Evolutionary conservation across 2,329 filamentous ascomycete genomes (phyloP).

Genomic region (Aspergillus fumigatiaffinis): DNA sequence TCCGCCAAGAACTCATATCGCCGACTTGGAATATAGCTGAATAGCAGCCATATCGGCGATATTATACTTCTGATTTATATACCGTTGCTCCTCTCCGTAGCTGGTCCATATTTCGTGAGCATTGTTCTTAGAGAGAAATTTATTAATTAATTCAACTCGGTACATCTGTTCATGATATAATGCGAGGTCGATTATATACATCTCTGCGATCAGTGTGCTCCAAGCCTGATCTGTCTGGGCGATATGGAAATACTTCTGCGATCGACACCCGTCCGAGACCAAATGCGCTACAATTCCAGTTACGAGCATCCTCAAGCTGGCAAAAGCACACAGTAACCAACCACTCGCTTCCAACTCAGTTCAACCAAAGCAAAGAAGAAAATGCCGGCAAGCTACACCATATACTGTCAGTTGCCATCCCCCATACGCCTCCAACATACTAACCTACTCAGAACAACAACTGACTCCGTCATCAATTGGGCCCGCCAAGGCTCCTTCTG

Average conservation of each 20-base stretch:
- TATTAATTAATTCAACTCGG: neutral
- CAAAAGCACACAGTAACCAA: neutral
- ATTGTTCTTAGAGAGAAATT: neutral
- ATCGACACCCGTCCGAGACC: neutral
- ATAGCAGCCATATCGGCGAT: neutral
- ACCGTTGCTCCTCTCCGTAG: neutral
- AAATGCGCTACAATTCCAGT: neutral
- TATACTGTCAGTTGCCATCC: neutral
- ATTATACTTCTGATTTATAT: too few relatives aligned
- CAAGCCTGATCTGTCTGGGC: neutral
- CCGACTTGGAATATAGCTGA: neutral
- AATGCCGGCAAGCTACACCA: neutral
- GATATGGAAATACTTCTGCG: neutral
- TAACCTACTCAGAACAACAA: neutral
- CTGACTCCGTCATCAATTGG: conserved; percentile 60
- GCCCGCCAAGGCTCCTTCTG: conserved; percentile 78
- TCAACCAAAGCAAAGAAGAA: neutral
- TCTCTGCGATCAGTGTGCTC: neutral
- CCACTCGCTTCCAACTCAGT: neutral
- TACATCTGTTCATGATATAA: neutral
- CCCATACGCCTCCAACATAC: neutral
- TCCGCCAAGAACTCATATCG: neutral
- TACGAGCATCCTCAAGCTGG: neutral
- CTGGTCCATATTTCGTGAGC: neutral
- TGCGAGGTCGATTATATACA: neutral